These are phyloP conservation scores for Aureobasidium uvarum DNA, from an alignment of 2,329 filamentous ascomycete species.

Conservation along the genomic window DNA sequence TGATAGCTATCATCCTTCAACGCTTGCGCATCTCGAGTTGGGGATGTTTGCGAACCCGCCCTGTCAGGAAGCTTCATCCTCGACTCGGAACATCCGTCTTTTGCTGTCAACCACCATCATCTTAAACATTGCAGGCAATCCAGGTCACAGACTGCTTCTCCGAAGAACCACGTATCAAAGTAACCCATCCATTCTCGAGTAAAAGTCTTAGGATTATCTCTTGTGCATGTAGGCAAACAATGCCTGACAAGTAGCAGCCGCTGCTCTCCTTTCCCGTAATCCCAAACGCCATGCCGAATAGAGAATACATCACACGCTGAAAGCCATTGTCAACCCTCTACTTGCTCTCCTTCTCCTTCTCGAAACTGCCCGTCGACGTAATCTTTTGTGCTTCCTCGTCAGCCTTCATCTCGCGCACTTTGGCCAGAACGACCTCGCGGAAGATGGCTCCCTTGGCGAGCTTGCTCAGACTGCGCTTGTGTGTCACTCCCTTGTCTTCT, in stretches of 20 bases:
- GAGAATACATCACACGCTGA: not conserved
- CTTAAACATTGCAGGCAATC: not conserved
- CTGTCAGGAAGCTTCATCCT: not conserved
- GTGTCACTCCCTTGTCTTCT: constrained; percentile 35
- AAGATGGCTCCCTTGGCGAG: constrained; percentile 73
- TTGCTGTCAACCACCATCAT: not conserved
- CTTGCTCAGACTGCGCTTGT: constrained; percentile 56
- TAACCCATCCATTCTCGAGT: not conserved
- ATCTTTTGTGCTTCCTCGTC: constrained; percentile 60
- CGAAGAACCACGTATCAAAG: not conserved
- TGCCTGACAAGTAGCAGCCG: not conserved
- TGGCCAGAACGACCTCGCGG: constrained; percentile 89
- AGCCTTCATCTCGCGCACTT: constrained; percentile 88
- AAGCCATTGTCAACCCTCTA: not conserved
- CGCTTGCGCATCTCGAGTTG: not conserved
- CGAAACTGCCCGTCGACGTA: not conserved
- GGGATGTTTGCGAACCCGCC: not conserved
- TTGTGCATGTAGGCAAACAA: not conserved
- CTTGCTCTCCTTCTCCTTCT: constrained; percentile 6
- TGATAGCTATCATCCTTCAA: not conserved
- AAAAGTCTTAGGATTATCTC: not conserved
- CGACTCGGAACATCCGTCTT: not conserved
- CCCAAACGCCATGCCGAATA: constrained; percentile 19
- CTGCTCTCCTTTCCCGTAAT: not conserved
- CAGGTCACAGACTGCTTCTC: not conserved